Evolutionary conservation across 371 early-diverging fungal genomes (phyloP), one percentile per base, ranked within the genome.

Genomic region (Circinella minor): DNA sequence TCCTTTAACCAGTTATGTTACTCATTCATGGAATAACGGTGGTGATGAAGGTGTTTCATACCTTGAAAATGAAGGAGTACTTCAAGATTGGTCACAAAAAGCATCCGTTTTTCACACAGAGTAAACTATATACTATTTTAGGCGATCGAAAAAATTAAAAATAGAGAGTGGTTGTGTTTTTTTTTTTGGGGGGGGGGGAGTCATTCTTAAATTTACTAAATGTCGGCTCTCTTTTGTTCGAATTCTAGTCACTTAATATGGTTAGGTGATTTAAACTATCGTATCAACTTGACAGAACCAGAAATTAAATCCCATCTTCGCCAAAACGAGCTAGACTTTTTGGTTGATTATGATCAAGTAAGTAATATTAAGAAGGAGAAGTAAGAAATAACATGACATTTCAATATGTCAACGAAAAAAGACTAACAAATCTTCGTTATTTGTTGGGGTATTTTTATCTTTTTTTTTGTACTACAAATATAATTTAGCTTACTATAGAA

Each of bases 231-330:
- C 60, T 54, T 65, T 60, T 68, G 7, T 71, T 61, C 34, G 55
- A n/a, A 14, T 36, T 60, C 38, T 73, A 93, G 93, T 69, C 89
- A 92, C 72, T 73, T 97, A 36, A 79, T 98, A 57, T 98, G 96
- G 95, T 73, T 95, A 43, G 99, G 99, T 15, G 99, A 98, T 75
- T 78, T 98, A 70, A 98, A 98, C 71, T 98, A 98, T 77, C 89
- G 99, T 5, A 81, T 98, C 36, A 86, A 86, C 3, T 68, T 96
- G 0, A 78, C 86, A 4, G 86, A 88, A 38, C 80, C 84, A 9
- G 84, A 89, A 37, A 81, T 93, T 62, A 84, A 82, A 61, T 73
- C 77, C 10, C 75, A 84, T 7, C 57, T 95, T 10, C 79, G 77
- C 46, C 79, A 86, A n/a, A 82, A 83, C 3, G 74, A 90, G 55